Base-by-base conservation (phyloP, 352 stramenopile species). In the Pythium sp. region DNA sequence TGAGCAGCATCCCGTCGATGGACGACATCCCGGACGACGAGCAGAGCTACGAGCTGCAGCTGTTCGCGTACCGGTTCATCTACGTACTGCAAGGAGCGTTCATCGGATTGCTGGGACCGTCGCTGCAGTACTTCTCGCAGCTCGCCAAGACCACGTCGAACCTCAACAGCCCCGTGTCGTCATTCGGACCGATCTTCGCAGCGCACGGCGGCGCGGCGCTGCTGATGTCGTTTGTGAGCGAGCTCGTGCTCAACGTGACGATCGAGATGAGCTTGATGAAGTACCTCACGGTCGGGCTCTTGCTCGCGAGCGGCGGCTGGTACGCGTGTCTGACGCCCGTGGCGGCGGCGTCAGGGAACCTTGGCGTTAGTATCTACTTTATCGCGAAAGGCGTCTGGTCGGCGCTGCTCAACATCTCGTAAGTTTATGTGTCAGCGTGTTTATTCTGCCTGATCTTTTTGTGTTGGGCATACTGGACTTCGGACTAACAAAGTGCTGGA, bases 171-270 rank as follows among this genome's bases (percentile, higher is more conserved):
- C 85, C 85, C 36, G 77, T 93, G 11, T 82, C 79, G 51, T 84
- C 76, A 3, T 93, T 91, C 58, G 85, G 85, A 0, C 80, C 85
- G 43, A 91, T 93, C 55, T 93, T 93, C 28, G 81, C 85, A 28
- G 82, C 82, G 7, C 82, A 93, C 46, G 85, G 85, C 66, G 85
- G 81, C 32, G 81, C 85, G 0, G 85, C 83, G 46, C 76, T 93
- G 41, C 66, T 93, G 65, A 88, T 89, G 82, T 88, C 78, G 65
- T 91, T 91, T 62, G 86, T 93, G 78, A 91, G 85, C 57, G 85
- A 93, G 66, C 75, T 93, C 60, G 76, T 91, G 70, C 78, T 93
- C 26, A 89, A 77, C 32, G 83, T 81, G 18, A 76, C 79, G 41
- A 86, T 84, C 55, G 80, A 93, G 72, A 87, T 78, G 69, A 71